These are phyloP conservation scores for Volvox africanus DNA, from an alignment of 139 green algal species.

Conservation along the genomic window DNA sequence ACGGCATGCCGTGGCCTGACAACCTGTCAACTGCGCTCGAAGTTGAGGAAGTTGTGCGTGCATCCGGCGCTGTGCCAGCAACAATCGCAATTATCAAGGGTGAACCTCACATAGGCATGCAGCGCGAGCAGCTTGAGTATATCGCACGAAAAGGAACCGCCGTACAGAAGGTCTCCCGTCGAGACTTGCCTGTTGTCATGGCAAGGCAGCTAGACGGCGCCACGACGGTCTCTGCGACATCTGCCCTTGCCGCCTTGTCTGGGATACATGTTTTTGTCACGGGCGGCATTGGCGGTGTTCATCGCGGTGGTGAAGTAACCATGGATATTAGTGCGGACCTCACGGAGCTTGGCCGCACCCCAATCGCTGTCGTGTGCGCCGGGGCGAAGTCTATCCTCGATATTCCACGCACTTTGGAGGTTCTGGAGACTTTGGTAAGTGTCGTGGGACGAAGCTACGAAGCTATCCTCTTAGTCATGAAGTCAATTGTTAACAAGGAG, in stretches of 20 bases:
- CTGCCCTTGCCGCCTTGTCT: slow-evolving; percentile 88
- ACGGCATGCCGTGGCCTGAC: slow-evolving; percentile 98
- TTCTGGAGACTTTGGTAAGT: slow-evolving; percentile 85
- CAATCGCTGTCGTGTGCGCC: slow-evolving; percentile 95
- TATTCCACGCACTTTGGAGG: slow-evolving; percentile 97
- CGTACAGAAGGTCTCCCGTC: slow-evolving; percentile 78
- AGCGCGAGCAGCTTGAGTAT: slow-evolving; percentile 68
- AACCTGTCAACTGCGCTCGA: slow-evolving; percentile 90
- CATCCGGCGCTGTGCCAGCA: slow-evolving; percentile 85
- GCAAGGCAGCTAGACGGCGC: slow-evolving; percentile 78
- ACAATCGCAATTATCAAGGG: slow-evolving; percentile 95
- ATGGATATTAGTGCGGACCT: slow-evolving; percentile 95
- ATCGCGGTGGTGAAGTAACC: slow-evolving; percentile 83
- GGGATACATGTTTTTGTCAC: slow-evolving; percentile 87
- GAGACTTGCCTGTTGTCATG: slow-evolving; percentile 87
- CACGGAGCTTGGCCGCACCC: slow-evolving; percentile 89
- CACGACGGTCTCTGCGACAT: slow-evolving; percentile 96
- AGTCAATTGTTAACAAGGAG: no score
- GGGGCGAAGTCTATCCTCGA: slow-evolving; percentile 97
- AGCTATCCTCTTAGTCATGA: no score
- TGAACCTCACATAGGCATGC: slow-evolving; percentile 50
- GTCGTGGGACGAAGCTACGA: neutral
- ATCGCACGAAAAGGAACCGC: slow-evolving; percentile 69
- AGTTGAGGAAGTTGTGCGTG: slow-evolving; percentile 89
- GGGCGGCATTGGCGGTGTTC: slow-evolving; percentile 77